These are phyloP conservation scores for Clitocybe nebularis DNA, from an alignment of 1,284 basidiomycete genomes.

Conservation along the genomic window DNA sequence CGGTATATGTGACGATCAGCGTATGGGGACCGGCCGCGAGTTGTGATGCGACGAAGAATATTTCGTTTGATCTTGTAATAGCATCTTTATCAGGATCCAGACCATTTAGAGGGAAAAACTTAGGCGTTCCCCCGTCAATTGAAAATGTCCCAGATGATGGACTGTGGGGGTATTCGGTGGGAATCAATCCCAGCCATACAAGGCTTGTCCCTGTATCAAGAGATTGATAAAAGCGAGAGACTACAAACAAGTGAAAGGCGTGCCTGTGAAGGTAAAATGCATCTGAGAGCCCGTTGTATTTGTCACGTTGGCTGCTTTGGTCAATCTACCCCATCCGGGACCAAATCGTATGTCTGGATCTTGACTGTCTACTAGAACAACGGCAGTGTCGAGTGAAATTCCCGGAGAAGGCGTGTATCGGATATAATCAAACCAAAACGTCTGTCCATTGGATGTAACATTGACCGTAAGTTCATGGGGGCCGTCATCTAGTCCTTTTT, in stretches of 20 bases:
- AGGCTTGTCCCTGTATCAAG: conserved; percentile 6
- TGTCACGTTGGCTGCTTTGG: conserved; percentile 16
- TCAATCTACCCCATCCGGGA: conserved; percentile 15
- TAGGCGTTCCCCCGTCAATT: conserved; percentile 9
- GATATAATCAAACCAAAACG: conserved; percentile 26
- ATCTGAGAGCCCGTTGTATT: conserved; percentile 12
- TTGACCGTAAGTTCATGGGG: conserved; percentile 20
- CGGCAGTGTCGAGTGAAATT: conserved; percentile 12
- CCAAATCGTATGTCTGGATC: conserved; percentile 19
- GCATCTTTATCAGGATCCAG: neutral
- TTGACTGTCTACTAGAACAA: conserved; percentile 14
- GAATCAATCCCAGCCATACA: conserved; percentile 11
- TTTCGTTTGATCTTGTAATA: conserved; percentile 7
- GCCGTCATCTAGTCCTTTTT: conserved; percentile 10
- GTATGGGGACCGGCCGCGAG: conserved; percentile 12
- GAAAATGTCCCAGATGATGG: conserved; percentile 8
- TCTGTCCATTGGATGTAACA: conserved; percentile 13
- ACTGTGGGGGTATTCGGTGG: conserved; percentile 3
- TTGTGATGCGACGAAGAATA: conserved; percentile 11
- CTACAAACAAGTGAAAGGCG: neutral
- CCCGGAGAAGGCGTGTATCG: conserved; percentile 21
- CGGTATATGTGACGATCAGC: conserved; percentile 16
- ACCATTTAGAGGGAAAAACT: conserved; percentile 5
- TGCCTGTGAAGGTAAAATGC: conserved; percentile 21
- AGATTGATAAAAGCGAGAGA: neutral